Conservation (phyloP, 257 asterid genomes). For the Salvia miltiorrhiza region DNA sequence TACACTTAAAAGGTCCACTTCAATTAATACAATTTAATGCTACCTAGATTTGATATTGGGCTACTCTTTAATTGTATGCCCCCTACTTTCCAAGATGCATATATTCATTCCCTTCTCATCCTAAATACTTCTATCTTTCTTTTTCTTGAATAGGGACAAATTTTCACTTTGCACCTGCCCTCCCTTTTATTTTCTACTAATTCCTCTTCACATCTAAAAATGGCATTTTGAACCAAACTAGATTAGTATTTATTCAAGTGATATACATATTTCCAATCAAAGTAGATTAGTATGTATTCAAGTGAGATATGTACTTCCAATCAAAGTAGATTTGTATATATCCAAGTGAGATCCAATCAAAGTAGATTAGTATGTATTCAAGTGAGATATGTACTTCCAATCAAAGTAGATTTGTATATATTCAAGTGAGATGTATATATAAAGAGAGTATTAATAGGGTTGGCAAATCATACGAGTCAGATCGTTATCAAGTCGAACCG, state of each 20-base stretch:
- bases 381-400: no score
- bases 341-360: no score
- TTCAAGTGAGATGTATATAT: no score
- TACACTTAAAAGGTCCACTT: conserved; percentile 13
- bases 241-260: background rate
- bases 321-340: no score
- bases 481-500: no score
- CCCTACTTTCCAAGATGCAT: background rate
- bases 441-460: no score
- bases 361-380: no score
- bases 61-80: conserved; percentile 21
- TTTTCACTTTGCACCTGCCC: conserved; percentile 17
- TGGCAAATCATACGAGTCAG: no score
- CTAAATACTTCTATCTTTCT: background rate
- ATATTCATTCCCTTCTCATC: background rate
- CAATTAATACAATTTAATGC: conserved; percentile 30
- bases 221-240: background rate
- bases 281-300: no score
- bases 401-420: no score
- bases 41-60: conserved; percentile 25
- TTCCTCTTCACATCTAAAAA: background rate
- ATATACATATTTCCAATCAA: no score
- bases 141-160: conserved; percentile 26
- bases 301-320: no score
- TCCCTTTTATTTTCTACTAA: background rate